Evolutionary conservation across 768 basidiomycete genomes (phyloP).

Genomic region (Termitomyces sp.): DNA sequence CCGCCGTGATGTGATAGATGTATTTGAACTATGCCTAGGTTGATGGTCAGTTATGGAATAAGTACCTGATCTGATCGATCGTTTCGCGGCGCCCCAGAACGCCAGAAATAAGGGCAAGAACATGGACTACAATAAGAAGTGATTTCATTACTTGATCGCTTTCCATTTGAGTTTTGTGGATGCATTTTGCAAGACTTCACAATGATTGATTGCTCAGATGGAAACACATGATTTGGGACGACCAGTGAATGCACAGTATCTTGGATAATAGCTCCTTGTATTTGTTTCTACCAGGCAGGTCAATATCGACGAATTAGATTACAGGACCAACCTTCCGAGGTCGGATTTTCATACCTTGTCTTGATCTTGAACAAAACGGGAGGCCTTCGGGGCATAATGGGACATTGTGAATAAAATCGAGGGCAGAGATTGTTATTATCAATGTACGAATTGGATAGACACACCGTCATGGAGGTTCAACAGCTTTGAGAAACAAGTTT

Average conservation of each 20-base stretch:
- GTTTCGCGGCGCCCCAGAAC: background rate
- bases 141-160: background rate
- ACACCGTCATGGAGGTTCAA: too few species aligned
- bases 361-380: too few species aligned
- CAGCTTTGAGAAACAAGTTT: background rate
- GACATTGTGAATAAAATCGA: background rate
- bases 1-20: background rate
- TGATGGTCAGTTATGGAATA: background rate
- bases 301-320: background rate
- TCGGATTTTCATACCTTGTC: background rate
- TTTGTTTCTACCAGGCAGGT: background rate
- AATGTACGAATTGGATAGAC: background rate
- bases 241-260: too few species aligned
- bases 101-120: background rate
- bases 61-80: background rate
- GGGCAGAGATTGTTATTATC: background rate
- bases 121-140: background rate
- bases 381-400: background rate
- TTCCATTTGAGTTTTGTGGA: background rate
- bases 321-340: background rate
- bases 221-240: background rate
- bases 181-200: background rate
- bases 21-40: background rate
- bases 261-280: too few species aligned
- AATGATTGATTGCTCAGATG: background rate